Conservation (phyloP, 208 protist genomes). For the Leishmania tarentolae region DNA sequence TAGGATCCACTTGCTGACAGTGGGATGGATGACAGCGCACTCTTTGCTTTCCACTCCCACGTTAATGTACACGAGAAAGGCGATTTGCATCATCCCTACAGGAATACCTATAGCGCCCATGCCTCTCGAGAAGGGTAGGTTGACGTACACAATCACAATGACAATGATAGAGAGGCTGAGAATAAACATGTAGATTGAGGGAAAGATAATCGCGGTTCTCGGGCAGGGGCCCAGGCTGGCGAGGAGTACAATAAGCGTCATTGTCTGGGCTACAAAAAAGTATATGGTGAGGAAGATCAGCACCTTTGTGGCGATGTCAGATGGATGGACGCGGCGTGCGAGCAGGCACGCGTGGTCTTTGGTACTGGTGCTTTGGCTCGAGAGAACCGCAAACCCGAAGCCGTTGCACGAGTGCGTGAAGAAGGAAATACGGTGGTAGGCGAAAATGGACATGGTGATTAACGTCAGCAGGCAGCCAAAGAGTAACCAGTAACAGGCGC, state of each 20-base stretch:
- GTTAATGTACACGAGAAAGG: slow-evolving; percentile 34
- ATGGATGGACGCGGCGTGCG: slow-evolving; percentile 9
- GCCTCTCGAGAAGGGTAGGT: slow-evolving; percentile 33
- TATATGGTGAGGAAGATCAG: slow-evolving; percentile 30
- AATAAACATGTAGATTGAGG: slow-evolving; percentile 43
- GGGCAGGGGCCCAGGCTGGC: slow-evolving; percentile 41
- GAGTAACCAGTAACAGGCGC: slow-evolving; percentile 53
- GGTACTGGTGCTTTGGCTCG: slow-evolving; percentile 17
- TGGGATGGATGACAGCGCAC: slow-evolving; percentile 36
- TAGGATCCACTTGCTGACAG: slow-evolving; percentile 31
- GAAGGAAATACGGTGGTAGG: slow-evolving; percentile 51
- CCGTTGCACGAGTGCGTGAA: slow-evolving; percentile 73
- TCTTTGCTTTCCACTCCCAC: not conserved
- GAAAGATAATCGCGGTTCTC: slow-evolving; percentile 23
- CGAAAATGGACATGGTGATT: slow-evolving; percentile 61
- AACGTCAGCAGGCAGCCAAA: slow-evolving; percentile 32
- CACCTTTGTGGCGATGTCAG: slow-evolving; percentile 28
- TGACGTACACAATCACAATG: slow-evolving; percentile 34
- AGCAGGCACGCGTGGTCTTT: slow-evolving; percentile 13
- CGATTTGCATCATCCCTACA: slow-evolving; percentile 42
- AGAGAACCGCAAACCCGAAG: slow-evolving; percentile 69
- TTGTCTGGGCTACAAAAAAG: slow-evolving; percentile 23
- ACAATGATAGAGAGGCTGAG: slow-evolving; percentile 29
- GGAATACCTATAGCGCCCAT: slow-evolving; percentile 41
- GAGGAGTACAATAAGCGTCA: slow-evolving; percentile 42